Percentiles rank a stretch among this genome's conserved stretches.
phyloP scores from a whole-genome alignment of 345 rosid genomes.

The Brassica juncea region DNA sequence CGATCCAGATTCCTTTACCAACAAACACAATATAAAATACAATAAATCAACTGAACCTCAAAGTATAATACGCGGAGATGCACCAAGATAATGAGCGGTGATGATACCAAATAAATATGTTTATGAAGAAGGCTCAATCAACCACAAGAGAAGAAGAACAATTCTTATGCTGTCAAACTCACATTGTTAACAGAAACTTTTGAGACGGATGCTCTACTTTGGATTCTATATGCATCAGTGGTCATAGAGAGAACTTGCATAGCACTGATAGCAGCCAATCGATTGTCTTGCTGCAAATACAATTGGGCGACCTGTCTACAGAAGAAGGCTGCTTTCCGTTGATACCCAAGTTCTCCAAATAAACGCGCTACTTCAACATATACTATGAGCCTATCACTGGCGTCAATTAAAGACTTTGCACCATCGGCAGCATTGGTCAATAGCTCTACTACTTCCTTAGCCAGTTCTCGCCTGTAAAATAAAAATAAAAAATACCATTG shows the following conservation, averaged over 20 bases:
- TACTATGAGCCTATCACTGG: slow-evolving; percentile 82
- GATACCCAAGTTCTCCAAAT: slow-evolving; percentile 88
- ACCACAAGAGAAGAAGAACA: neutral
- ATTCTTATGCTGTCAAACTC: slow-evolving; percentile 28
- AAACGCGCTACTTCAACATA: slow-evolving; percentile 92
- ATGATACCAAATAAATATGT: slow-evolving; percentile 2
- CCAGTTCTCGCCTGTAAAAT: slow-evolving; percentile 67
- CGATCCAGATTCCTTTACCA: slow-evolving; percentile 57
- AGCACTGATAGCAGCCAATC: slow-evolving; percentile 92
- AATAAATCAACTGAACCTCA: neutral
- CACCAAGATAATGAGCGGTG: slow-evolving; percentile 9
- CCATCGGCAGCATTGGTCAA: slow-evolving; percentile 93
- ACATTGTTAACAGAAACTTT: slow-evolving; percentile 50
- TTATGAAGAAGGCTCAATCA: slow-evolving; percentile 24
- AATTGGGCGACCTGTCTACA: slow-evolving; percentile 97
- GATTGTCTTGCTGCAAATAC: slow-evolving; percentile 92
- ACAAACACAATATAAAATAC: slow-evolving; percentile 27
- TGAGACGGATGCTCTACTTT: slow-evolving; percentile 81
- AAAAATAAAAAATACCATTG: neutral
- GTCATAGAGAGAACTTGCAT: slow-evolving; percentile 97
- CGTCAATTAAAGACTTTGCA: slow-evolving; percentile 94
- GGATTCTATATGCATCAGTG: slow-evolving; percentile 86
- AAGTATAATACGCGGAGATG: neutral
- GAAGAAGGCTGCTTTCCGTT: slow-evolving; percentile 95
- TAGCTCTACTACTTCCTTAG: slow-evolving; percentile 91